A percentile compares a stretch with the other conserved stretches of the same genome.
These are phyloP conservation scores for Yamadazyma sp. DNA, from an alignment of 1,139 yeast species.

Conservation along the genomic window DNA sequence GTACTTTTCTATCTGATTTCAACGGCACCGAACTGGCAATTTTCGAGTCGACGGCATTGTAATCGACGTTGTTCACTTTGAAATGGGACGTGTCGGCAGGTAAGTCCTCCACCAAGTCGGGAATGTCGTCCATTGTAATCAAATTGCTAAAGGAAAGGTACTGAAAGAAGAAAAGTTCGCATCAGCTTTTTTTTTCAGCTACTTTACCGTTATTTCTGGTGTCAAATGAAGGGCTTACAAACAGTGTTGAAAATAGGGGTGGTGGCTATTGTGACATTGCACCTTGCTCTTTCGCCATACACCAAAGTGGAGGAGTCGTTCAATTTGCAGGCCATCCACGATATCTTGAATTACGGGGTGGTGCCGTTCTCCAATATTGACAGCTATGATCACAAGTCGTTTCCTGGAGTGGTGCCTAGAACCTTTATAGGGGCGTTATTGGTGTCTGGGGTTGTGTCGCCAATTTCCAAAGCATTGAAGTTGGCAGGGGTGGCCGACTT, in stretches of 20 bases:
- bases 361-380: constrained; percentile 27
- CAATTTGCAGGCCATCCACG: constrained; percentile 87
- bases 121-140: constrained; percentile 13
- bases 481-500: constrained; percentile 21
- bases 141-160: too few species aligned
- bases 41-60: constrained; percentile 8
- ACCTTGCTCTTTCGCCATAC: constrained; percentile 65
- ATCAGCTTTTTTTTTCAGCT: background rate
- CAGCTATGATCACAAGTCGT: constrained; percentile 69
- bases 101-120: constrained; percentile 15
- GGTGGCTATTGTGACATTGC: constrained; percentile 36
- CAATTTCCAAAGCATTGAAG: constrained; percentile 33
- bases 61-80: constrained; percentile 14
- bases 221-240: background rate
- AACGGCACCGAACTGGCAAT: constrained; percentile 12
- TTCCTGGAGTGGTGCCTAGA: constrained; percentile 91
- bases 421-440: constrained; percentile 76
- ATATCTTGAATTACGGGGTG: constrained; percentile 66
- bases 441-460: constrained; percentile 38
- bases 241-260: constrained; percentile 11
- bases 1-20: constrained; percentile 53
- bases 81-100: constrained; percentile 9
- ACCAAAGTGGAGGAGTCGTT: constrained; percentile 96
- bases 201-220: background rate
- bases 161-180: constrained; percentile 4